A percentile compares a stretch with the other conserved stretches of the same genome.
These are phyloP conservation scores for Colletotrichum euphorbiae DNA, from an alignment of 2,329 filamentous ascomycete genomes.

Conservation along the genomic window DNA sequence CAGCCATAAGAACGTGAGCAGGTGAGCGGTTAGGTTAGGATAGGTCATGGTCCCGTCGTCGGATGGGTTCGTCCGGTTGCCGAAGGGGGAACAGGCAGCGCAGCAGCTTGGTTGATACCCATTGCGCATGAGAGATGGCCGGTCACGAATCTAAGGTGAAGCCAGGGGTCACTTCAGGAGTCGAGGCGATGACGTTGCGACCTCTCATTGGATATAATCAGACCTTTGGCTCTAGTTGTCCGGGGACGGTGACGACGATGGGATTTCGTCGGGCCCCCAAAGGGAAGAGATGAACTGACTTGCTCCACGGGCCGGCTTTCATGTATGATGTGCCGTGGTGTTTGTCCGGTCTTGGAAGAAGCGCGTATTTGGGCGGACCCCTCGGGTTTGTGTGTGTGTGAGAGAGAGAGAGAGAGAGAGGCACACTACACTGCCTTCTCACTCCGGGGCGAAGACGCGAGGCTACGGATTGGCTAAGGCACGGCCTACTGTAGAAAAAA, in stretches of 20 bases:
- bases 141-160: conserved; percentile 14
- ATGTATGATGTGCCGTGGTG: not conserved
- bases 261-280: no score
- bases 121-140: not conserved
- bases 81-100: not conserved
- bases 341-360: not conserved
- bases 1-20: conserved; percentile 8
- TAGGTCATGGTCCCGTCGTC: not conserved
- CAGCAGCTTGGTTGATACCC: no score
- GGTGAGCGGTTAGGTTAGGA: not conserved
- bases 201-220: not conserved
- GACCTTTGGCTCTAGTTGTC: not conserved
- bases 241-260: not conserved
- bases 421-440: not conserved
- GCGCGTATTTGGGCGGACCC: not conserved
- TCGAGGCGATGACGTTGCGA: conserved; percentile 23
- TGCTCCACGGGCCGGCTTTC: not conserved
- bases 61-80: conserved; percentile 21
- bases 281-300: conserved; percentile 7
- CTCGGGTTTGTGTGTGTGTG: not conserved
- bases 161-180: conserved; percentile 12
- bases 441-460: not conserved
- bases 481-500: conserved; percentile 16
- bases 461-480: conserved; percentile 1
- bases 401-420: no score